Evolutionary conservation across 164 flowering plant species (phyloP), one percentile per base, ranked within the genome.

Genomic region (Chloranthus sessilifolius): DNA sequence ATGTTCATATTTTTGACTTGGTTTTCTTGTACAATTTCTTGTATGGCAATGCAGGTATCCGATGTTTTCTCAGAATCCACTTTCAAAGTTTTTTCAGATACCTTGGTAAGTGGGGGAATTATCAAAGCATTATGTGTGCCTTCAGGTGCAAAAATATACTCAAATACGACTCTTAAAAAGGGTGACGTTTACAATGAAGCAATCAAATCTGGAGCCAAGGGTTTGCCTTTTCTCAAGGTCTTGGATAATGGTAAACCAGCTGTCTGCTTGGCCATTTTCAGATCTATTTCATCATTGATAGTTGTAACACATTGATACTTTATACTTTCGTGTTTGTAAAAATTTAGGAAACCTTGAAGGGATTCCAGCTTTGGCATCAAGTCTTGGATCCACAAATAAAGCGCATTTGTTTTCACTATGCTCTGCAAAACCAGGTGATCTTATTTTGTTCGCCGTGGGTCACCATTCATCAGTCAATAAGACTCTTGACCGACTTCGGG

Each of bases 141-240:
- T 43, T 71, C 75, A 3, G 96, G 92, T 26, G 80, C 83, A 40
- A 76, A 78, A 67, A 63, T 40, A 37, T 91, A 80, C 55, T 88
- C 98, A 44, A 91, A 91, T 55, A 72, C 95, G 33, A 74, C 92
- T 58, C 82, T 91, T 35, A 91, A 83, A 59, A 91, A 88, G 63
- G 98, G 98, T 61, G 96, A 81, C 47, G 55, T 91, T 31, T 83
- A 78, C 64, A 76, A 49, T 59, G 90, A 87, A 72, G 95, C 90
- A 40, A 66, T 85, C 16, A 83, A 78, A 70, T 85, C 96, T 64
- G 96, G 96, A 53, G 96, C 98, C 2, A 83, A 74, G 81, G 98
- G 98, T 48, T 78, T 91, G 56, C 98, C 95, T 47, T 88, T 83
- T 71, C 80, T 91, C 47, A 91, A 83, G 80, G 80, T 88, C 41